Percentiles rank a stretch among this genome's conserved stretches.
phyloP scores from a whole-genome alignment of 257 asterid species.

The Solanum pimpinellifolium region DNA sequence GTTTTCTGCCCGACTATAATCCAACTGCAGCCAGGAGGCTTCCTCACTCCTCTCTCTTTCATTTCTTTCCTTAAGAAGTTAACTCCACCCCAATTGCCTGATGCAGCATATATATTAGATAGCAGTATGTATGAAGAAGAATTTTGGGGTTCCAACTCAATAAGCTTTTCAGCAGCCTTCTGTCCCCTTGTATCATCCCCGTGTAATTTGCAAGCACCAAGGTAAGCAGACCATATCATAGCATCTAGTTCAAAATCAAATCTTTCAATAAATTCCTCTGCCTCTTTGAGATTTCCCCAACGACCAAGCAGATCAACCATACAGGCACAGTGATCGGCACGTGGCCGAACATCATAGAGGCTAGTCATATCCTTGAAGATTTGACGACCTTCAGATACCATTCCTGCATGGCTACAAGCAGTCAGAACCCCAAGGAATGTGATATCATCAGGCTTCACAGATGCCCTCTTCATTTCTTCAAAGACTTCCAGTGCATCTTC shows the following conservation, averaged over 20 bases:
- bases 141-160: conserved; percentile 60
- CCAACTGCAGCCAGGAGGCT: conserved; percentile 68
- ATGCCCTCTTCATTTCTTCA: conserved; percentile 50
- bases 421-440: conserved; percentile 86
- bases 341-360: conserved; percentile 40
- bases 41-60: conserved; percentile 58
- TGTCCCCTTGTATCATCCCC: conserved; percentile 73
- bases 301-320: conserved; percentile 86
- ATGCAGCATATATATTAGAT: conserved; percentile 69
- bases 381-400: conserved; percentile 61
- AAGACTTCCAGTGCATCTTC: conserved; percentile 48
- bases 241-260: conserved; percentile 53
- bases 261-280: conserved; percentile 54
- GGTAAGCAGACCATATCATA: conserved; percentile 78
- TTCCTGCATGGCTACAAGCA: conserved; percentile 89
- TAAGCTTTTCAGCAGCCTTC: conserved; percentile 66
- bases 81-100: conserved; percentile 73
- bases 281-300: conserved; percentile 75
- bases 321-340: conserved; percentile 77
- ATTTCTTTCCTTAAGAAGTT: conserved; percentile 49
- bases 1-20: conserved; percentile 16
- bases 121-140: conserved; percentile 73
- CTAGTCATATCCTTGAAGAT: conserved; percentile 40
- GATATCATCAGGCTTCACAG: conserved; percentile 59
- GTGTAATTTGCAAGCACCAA: conserved; percentile 76